phyloP scores from a whole-genome alignment of 1,284 basidiomycete genomes.

The Exsudoporus floridanus region DNA sequence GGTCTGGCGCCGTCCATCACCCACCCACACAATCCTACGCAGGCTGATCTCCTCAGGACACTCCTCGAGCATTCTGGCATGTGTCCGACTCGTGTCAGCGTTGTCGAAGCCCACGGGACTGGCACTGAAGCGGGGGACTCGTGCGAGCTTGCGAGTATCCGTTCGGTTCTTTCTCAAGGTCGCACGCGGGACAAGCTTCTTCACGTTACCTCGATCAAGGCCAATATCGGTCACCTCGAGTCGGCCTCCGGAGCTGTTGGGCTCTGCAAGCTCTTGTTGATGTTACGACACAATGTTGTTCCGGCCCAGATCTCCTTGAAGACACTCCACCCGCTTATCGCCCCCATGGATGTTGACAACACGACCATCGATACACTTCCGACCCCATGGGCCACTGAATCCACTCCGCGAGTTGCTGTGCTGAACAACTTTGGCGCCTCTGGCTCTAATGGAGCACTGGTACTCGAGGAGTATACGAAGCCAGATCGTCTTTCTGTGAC shows the following conservation, averaged over 20 bases:
- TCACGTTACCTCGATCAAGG: slow-evolving; percentile 67
- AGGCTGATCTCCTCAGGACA: slow-evolving; percentile 50
- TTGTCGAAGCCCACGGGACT: slow-evolving; percentile 73
- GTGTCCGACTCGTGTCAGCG: slow-evolving; percentile 47
- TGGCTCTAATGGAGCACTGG: slow-evolving; percentile 63
- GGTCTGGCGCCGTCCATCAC: slow-evolving; percentile 65
- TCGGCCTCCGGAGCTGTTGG: slow-evolving; percentile 72
- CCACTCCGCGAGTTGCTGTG: slow-evolving; percentile 49
- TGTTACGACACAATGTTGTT: slow-evolving; percentile 56
- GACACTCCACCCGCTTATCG: slow-evolving; percentile 56
- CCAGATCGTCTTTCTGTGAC: background rate
- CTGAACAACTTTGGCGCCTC: slow-evolving; percentile 76
- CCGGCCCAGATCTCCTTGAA: slow-evolving; percentile 60
- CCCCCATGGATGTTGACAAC: slow-evolving; percentile 47
- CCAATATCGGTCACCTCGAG: slow-evolving; percentile 72
- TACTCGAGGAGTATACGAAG: slow-evolving; percentile 53
- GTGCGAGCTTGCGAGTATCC: slow-evolving; percentile 60
- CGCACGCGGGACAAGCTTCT: slow-evolving; percentile 50
- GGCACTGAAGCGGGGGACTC: slow-evolving; percentile 71
- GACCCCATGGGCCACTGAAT: slow-evolving; percentile 41
- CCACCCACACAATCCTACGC: slow-evolving; percentile 64
- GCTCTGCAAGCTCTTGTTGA: slow-evolving; percentile 67
- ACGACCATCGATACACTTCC: slow-evolving; percentile 47
- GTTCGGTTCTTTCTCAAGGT: slow-evolving; percentile 49
- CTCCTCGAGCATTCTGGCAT: slow-evolving; percentile 50